These are phyloP conservation scores for Penicillium thymicola DNA, from an alignment of 2,329 filamentous ascomycete genomes.

Conservation along the genomic window DNA sequence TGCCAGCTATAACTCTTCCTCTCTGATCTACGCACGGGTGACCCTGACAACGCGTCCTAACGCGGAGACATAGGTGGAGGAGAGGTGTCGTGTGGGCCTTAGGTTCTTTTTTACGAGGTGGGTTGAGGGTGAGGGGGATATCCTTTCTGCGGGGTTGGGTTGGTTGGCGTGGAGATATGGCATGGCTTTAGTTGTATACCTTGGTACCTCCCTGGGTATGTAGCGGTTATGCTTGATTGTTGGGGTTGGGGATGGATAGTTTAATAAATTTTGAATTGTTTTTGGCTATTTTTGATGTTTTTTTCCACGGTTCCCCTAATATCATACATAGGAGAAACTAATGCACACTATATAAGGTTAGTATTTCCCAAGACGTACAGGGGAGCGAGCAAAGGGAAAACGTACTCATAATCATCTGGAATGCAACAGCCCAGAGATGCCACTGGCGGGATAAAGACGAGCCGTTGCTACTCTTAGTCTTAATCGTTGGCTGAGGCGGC, in stretches of 20 bases:
- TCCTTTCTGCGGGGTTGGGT: neutral
- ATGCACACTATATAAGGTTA: neutral
- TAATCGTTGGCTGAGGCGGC: neutral
- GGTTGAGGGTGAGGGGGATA: neutral
- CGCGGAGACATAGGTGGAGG: neutral
- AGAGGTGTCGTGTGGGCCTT: neutral
- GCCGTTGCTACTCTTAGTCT: neutral
- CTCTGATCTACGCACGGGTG: constrained; percentile 2
- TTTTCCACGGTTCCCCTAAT: neutral
- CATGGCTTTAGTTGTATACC: too few species aligned
- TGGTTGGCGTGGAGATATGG: constrained; percentile 2
- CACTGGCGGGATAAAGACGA: neutral
- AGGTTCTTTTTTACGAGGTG: constrained; percentile 1
- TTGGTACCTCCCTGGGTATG: neutral
- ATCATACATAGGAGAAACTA: neutral
- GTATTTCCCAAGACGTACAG: neutral
- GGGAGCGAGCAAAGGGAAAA: neutral
- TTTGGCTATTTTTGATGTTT: neutral
- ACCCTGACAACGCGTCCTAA: constrained; percentile 4
- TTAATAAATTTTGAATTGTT: neutral
- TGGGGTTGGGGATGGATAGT: neutral
- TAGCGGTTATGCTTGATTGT: neutral
- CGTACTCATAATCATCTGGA: neutral
- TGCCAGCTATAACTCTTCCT: constrained; percentile 10
- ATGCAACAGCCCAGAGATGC: neutral